phyloP scores from a whole-genome alignment of 768 basidiomycete species.

The Phlegmacium glaucopus region DNA sequence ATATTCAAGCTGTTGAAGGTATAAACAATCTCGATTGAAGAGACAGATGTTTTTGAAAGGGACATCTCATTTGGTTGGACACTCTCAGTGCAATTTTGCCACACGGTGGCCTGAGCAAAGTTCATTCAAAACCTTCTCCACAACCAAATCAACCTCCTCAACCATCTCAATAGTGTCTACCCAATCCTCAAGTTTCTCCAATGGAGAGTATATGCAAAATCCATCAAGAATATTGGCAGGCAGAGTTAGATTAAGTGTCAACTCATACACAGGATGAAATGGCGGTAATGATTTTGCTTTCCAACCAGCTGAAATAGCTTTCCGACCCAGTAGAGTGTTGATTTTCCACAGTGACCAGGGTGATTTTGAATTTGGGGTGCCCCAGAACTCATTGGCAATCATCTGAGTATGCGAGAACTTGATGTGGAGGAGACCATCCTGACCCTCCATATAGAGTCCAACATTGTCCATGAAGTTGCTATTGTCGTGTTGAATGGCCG shows the following conservation, averaged over 20 bases:
- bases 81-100: background rate
- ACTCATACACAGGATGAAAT: conserved; percentile 12
- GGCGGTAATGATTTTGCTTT: conserved; percentile 9
- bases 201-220: conserved; percentile 7
- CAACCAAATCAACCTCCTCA: conserved; percentile 5
- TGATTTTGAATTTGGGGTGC: conserved; percentile 17
- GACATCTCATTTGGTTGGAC: conserved; percentile 5
- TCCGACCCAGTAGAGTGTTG: conserved; percentile 11
- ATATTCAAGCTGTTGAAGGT: conserved; percentile 10
- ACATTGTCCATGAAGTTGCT: conserved; percentile 12
- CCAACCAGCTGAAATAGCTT: conserved; percentile 12
- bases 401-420: conserved; percentile 16
- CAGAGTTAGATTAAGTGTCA: conserved; percentile 10
- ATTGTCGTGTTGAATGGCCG: conserved; percentile 18
- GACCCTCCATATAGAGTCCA: conserved; percentile 12
- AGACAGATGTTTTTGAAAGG: conserved; percentile 14
- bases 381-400: conserved; percentile 25
- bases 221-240: conserved; percentile 17
- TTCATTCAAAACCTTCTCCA: conserved; percentile 5
- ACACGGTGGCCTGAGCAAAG: conserved; percentile 11
- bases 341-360: conserved; percentile 17
- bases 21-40: conserved; percentile 12
- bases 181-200: conserved; percentile 7
- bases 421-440: conserved; percentile 22
- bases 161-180: background rate